These are phyloP conservation scores for Ceratobasidium theobromae DNA, from an alignment of 1,284 basidiomycete species.

Conservation along the genomic window DNA sequence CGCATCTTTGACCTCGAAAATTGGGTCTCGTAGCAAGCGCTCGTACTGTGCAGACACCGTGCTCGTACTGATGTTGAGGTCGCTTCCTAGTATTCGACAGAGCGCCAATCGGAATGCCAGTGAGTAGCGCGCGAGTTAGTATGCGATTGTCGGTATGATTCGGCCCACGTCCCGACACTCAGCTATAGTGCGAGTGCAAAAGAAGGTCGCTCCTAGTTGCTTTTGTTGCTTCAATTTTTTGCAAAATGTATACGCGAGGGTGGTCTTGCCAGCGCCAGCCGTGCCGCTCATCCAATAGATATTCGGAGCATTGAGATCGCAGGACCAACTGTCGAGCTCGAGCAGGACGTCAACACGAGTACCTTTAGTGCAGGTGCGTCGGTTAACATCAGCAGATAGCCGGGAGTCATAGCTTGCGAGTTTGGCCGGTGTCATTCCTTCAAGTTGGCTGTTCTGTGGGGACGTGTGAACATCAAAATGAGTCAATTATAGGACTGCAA, in stretches of 20 bases:
- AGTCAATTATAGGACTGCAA: background rate
- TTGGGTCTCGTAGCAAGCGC: background rate
- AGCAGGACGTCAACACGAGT: background rate
- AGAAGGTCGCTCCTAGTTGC: background rate
- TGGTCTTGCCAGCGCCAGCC: slow-evolving; percentile 2
- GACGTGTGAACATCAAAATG: background rate
- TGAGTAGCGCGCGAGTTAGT: background rate
- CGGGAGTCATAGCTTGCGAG: background rate
- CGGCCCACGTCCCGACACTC: no score
- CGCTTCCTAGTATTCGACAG: background rate
- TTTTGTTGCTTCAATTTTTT: background rate
- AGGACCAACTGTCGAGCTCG: background rate
- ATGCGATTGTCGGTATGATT: no score
- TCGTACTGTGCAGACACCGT: background rate
- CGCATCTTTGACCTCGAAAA: background rate
- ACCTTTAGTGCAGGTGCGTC: background rate
- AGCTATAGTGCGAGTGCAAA: no score
- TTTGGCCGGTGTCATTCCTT: background rate
- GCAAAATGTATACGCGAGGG: background rate
- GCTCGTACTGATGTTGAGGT: background rate
- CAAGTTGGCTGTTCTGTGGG: background rate
- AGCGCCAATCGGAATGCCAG: background rate
- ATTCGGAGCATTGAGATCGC: background rate
- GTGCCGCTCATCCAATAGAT: slow-evolving; percentile 1
- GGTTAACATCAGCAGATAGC: background rate